Evolutionary conservation across 176 grass and related monocot genomes (phyloP), one percentile per base, ranked within the genome.

Genomic region (Rhynchospora pubera): DNA sequence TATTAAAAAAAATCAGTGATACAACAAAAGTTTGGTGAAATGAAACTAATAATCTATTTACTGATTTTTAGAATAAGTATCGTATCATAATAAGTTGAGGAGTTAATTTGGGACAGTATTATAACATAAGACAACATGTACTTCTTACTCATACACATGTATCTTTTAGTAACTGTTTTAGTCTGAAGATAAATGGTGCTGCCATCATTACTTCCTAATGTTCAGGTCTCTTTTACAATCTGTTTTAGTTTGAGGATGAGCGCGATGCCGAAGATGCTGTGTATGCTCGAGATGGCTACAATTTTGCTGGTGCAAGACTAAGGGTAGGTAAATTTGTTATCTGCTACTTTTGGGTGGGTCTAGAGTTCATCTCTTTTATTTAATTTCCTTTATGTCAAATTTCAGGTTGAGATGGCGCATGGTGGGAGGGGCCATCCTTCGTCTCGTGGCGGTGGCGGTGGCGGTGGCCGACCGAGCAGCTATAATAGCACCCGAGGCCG

Each of bases 161-260:
- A 14, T 23, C 2, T 18, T 82, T 23, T 21, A 47, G 39, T 15
- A 81, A 23, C 6, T 81, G 18, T 12, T 90, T 53, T 77, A 99
- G 96, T 99, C 95, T 87, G 96, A 99, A 90, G 92, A 99, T 87
- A 57, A 93, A 86, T 64, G 92, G 95, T 63, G 96, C 96, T 77
- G 96, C 34, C 32, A 39, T 39, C 34, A 39, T 39, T 39, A 39
- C 4, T 39, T 39, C 4, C 11, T 18, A 62, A 62, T 80, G 22
- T 62, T 16, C 9, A 34, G 46, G 30, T 22, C 26, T 23, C 2
- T 18, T 82, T 24, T 22, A 47, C 57, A 15, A 81, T 45, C 13
- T 81, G 28, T 12, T 90, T 59, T 77, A 99, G 96, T 99, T 99
- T 87, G 96, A 99, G 89, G 92, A 99, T 87, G 62, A 93, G 59